Conservation (phyloP, 257 asterid genomes). For the Fraxinus americana region DNA sequence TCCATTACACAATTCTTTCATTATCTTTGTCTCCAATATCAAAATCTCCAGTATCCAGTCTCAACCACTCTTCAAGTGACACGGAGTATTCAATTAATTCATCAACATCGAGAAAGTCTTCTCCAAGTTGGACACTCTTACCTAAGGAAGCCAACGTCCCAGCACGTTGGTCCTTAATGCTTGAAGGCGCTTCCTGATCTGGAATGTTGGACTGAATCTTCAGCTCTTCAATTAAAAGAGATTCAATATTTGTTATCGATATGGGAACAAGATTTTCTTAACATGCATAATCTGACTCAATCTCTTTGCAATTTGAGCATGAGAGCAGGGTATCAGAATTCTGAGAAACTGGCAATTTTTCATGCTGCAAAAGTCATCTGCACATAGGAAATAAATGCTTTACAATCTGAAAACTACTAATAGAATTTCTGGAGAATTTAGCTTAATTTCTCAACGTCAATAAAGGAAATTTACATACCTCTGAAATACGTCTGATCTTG, state of each 20-base stretch:
- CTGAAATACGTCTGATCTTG: slow-evolving; percentile 29
- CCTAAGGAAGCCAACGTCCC: too few species aligned
- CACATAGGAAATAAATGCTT: background rate
- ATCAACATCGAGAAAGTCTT: slow-evolving; percentile 34
- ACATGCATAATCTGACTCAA: slow-evolving; percentile 44
- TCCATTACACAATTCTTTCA: slow-evolving; percentile 26
- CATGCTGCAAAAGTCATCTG: slow-evolving; percentile 34
- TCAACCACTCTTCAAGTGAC: slow-evolving; percentile 62
- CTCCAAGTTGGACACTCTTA: slow-evolving; percentile 17
- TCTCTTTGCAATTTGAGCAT: slow-evolving; percentile 34
- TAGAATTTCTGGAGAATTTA: slow-evolving; percentile 5
- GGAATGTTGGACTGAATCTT: slow-evolving; percentile 73
- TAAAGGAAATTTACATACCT: slow-evolving; percentile 49
- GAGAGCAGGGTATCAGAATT: slow-evolving; percentile 26
- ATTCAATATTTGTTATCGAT: slow-evolving; percentile 53
- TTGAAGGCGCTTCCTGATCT: slow-evolving; percentile 59
- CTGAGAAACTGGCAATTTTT: slow-evolving; percentile 23
- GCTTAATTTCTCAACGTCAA: background rate
- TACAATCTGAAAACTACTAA: slow-evolving; percentile 23
- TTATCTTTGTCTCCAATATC: slow-evolving; percentile 27
- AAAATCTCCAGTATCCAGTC: slow-evolving; percentile 46
- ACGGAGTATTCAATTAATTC: slow-evolving; percentile 49
- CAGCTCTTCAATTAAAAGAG: slow-evolving; percentile 69
- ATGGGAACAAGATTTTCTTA: slow-evolving; percentile 61
- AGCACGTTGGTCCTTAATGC: too few species aligned